Evolutionary conservation across 768 basidiomycete species (phyloP).

Genomic region (Agaricus subrufescens): DNA sequence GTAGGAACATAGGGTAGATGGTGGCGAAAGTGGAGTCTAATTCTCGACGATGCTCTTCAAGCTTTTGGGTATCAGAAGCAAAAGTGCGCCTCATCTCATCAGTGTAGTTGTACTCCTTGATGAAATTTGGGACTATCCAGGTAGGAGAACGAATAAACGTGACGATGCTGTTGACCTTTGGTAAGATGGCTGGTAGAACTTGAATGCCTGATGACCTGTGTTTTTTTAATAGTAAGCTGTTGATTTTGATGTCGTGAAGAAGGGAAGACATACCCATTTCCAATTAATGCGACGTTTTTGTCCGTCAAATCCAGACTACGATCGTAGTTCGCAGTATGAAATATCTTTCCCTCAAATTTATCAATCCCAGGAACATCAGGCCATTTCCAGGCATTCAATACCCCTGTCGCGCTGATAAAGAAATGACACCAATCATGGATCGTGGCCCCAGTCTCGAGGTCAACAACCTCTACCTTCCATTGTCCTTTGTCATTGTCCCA

Average conservation of each 20-base stretch:
- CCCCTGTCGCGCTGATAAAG: slow-evolving; percentile 22
- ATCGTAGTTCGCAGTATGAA: slow-evolving; percentile 26
- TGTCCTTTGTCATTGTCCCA: slow-evolving; percentile 16
- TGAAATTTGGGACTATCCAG: slow-evolving; percentile 21
- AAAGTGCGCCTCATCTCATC: slow-evolving; percentile 35
- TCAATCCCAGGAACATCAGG: slow-evolving; percentile 25
- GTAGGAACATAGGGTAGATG: slow-evolving; percentile 20
- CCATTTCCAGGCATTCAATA: slow-evolving; percentile 29
- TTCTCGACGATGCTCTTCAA: slow-evolving; percentile 32
- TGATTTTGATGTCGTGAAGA: too few relatives aligned
- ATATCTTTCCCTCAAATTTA: slow-evolving; percentile 20
- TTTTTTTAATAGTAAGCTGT: background rate
- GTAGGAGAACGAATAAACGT: slow-evolving; percentile 24
- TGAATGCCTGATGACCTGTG: slow-evolving; percentile 24
- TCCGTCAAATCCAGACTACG: slow-evolving; percentile 19
- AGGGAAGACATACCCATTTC: slow-evolving; percentile 20
- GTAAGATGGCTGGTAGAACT: slow-evolving; percentile 24
- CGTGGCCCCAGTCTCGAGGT: slow-evolving; percentile 8
- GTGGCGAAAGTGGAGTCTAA: slow-evolving; percentile 32
- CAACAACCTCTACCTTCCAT: slow-evolving; percentile 18
- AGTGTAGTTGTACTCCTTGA: slow-evolving; percentile 19
- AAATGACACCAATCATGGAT: slow-evolving; percentile 19
- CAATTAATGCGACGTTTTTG: slow-evolving; percentile 24
- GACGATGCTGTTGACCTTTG: slow-evolving; percentile 26
- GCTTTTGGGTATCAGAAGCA: slow-evolving; percentile 28